phyloP scores from a whole-genome alignment of 1,139 yeast species.

The Geotrichum candidum region DNA sequence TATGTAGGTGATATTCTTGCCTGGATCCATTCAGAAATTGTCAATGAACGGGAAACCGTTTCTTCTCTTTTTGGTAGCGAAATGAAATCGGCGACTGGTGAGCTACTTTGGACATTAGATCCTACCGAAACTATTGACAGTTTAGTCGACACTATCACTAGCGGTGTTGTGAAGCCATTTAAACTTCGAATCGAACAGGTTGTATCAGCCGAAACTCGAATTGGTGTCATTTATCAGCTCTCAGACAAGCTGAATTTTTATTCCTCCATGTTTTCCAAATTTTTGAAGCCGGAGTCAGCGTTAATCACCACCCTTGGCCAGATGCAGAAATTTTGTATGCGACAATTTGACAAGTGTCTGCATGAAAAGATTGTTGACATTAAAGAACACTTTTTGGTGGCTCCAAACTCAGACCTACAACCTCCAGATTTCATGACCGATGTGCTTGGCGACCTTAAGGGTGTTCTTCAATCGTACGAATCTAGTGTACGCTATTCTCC shows the following conservation, averaged over 20 bases:
- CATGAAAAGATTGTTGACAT: constrained; percentile 25
- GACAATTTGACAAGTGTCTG: constrained; percentile 32
- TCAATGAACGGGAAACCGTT: constrained; percentile 78
- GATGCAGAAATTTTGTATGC: constrained; percentile 26
- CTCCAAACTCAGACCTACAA: constrained; percentile 26
- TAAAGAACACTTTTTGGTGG: constrained; percentile 19
- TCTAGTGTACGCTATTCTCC: constrained; percentile 29
- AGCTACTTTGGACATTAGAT: constrained; percentile 24
- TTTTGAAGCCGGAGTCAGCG: constrained; percentile 23
- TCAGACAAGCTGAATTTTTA: constrained; percentile 63
- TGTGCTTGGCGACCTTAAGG: constrained; percentile 32
- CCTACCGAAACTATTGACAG: constrained; percentile 26
- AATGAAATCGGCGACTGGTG: constrained; percentile 1
- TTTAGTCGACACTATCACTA: constrained; percentile 43
- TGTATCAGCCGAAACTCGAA: constrained; percentile 57
- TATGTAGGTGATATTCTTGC: constrained; percentile 87
- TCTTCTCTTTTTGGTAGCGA: constrained; percentile 43
- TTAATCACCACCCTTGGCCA: constrained; percentile 26
- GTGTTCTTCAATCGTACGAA: constrained; percentile 34
- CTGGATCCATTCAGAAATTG: constrained; percentile 81
- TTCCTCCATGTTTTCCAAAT: constrained; percentile 58
- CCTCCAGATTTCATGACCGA: constrained; percentile 37
- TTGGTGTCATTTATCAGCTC: constrained; percentile 52
- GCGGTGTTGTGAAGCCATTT: constrained; percentile 47
- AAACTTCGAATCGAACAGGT: constrained; percentile 57